Conservation (phyloP, 257 asterid genomes). For the Capsicum chinense region DNA sequence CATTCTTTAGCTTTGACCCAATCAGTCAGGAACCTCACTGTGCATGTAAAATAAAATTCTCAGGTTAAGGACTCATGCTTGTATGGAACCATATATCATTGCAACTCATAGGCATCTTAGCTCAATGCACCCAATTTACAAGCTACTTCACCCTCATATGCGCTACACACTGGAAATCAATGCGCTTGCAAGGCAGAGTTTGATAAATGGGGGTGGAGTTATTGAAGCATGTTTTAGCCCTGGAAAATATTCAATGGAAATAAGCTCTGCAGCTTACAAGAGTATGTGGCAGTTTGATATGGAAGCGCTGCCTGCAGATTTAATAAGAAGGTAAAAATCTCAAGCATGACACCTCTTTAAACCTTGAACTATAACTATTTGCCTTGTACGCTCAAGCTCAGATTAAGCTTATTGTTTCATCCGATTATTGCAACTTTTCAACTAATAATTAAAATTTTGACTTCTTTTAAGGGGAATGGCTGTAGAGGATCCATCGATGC, state of each 20-base stretch:
- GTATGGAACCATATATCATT: slow-evolving; percentile 80
- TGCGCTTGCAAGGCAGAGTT: slow-evolving; percentile 85
- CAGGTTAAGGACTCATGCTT: slow-evolving; percentile 97
- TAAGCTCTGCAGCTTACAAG: slow-evolving; percentile 90
- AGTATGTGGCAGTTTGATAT: slow-evolving; percentile 81
- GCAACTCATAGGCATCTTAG: slow-evolving; percentile 30
- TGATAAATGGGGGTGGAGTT: slow-evolving; percentile 88
- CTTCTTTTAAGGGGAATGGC: slow-evolving; percentile 75
- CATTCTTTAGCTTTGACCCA: slow-evolving; percentile 39
- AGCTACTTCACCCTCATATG: slow-evolving; percentile 34
- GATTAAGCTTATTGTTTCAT: background rate
- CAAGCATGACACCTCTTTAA: background rate
- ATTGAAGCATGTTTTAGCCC: slow-evolving; percentile 88
- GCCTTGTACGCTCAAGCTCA: background rate
- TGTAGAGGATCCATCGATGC: slow-evolving; percentile 77
- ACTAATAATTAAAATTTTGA: background rate
- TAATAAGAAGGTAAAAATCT: slow-evolving; percentile 61
- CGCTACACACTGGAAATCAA: slow-evolving; percentile 78
- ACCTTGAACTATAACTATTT: background rate
- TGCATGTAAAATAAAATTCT: slow-evolving; percentile 33
- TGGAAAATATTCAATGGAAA: slow-evolving; percentile 76
- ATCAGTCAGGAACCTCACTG: background rate
- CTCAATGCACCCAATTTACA: slow-evolving; percentile 32
- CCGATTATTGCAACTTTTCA: background rate
- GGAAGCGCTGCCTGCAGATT: slow-evolving; percentile 85